Evolutionary conservation across 176 grass and related monocot species (phyloP).

Genomic region (Triticum timopheevii): DNA sequence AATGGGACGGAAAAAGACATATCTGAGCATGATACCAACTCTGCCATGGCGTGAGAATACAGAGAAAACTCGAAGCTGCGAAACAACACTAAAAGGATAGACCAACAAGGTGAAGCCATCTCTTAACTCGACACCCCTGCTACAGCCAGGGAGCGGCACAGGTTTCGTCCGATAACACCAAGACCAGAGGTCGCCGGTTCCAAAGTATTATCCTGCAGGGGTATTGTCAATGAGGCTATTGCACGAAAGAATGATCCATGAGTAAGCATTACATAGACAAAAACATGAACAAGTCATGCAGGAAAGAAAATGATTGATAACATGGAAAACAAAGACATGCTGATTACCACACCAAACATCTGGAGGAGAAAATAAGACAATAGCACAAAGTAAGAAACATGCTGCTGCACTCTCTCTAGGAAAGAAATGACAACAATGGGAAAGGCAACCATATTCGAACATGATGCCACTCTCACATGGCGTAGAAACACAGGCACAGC

Average conservation of each 20-base stretch:
- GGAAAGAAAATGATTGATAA: neutral
- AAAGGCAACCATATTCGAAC: neutral
- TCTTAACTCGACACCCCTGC: neutral
- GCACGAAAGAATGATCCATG: neutral
- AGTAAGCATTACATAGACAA: neutral
- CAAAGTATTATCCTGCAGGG: neutral
- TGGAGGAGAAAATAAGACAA: conserved; percentile 5
- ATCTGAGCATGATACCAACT: neutral
- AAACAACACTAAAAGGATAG: neutral
- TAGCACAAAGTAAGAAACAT: conserved; percentile 1
- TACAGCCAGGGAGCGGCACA: neutral
- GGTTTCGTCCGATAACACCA: neutral
- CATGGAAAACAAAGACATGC: conserved; percentile 13
- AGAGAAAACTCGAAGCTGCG: neutral
- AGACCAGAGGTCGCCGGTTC: neutral
- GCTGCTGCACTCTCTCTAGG: neutral
- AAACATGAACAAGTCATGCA: neutral
- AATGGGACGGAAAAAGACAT: no score
- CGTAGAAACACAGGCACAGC: neutral
- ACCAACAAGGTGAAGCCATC: neutral
- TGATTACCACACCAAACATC: neutral
- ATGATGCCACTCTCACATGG: neutral
- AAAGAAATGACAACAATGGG: neutral
- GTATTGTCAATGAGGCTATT: neutral
- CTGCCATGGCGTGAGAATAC: neutral